phyloP scores from a whole-genome alignment of 2,329 filamentous ascomycete genomes.

The Penicillium sp. region DNA sequence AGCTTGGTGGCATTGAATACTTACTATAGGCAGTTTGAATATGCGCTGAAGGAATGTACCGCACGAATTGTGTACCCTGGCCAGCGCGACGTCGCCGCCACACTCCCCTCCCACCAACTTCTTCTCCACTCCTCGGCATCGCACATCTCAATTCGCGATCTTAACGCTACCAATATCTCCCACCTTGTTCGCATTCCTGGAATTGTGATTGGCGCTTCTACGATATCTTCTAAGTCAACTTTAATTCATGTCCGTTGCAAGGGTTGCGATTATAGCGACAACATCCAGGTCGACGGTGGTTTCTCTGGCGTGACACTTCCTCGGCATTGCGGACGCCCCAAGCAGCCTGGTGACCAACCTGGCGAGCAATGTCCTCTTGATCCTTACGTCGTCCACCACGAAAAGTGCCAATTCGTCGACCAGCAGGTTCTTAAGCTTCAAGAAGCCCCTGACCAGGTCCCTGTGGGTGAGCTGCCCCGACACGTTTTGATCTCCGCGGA shows the following conservation, averaged over 20 bases:
- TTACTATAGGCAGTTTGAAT: slow-evolving; percentile 71
- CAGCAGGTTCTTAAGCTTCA: slow-evolving; percentile 98
- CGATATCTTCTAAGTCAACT: slow-evolving; percentile 94
- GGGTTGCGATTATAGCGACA: slow-evolving; percentile 73
- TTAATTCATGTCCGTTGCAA: slow-evolving; percentile 83
- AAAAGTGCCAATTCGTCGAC: slow-evolving; percentile 92
- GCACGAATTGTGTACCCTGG: slow-evolving; percentile 89
- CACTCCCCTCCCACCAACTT: slow-evolving; percentile 88
- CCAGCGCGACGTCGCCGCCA: slow-evolving; percentile 56
- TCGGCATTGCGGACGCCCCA: slow-evolving; percentile 69
- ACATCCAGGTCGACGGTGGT: slow-evolving; percentile 74
- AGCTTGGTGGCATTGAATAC: not conserved
- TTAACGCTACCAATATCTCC: slow-evolving; percentile 90
- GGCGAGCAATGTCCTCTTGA: slow-evolving; percentile 83
- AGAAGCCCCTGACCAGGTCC: slow-evolving; percentile 95
- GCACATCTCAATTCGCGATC: slow-evolving; percentile 87
- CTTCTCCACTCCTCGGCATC: slow-evolving; percentile 90
- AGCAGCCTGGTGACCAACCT: slow-evolving; percentile 62
- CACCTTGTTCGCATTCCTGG: slow-evolving; percentile 95
- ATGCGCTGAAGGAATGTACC: slow-evolving; percentile 85
- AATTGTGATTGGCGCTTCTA: slow-evolving; percentile 95
- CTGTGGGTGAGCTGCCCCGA: slow-evolving; percentile 90
- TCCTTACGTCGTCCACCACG: slow-evolving; percentile 93
- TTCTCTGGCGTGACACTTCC: slow-evolving; percentile 87
- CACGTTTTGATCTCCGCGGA: slow-evolving; percentile 98